A percentile compares a stretch with the other conserved stretches of the same genome.
Evolutionary conservation across 768 basidiomycete species (phyloP).

Genomic region (Macrocybe gigantea): DNA sequence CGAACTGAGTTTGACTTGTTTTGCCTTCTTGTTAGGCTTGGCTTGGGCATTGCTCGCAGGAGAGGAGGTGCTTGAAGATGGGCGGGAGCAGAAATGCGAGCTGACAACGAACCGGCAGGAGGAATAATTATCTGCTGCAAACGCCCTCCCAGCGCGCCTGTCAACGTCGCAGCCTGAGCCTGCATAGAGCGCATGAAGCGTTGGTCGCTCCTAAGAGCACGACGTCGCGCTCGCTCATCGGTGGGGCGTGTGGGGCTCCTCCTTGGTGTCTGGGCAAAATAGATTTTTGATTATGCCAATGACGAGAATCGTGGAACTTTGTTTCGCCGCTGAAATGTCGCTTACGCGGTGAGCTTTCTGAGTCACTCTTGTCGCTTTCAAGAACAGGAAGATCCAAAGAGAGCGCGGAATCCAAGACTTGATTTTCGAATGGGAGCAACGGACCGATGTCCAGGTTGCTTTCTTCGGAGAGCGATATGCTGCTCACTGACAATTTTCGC

Average conservation of each 20-base stretch:
- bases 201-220: slow-evolving; percentile 40
- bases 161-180: slow-evolving; percentile 54
- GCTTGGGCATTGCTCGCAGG: neutral
- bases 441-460: neutral
- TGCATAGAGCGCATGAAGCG: slow-evolving; percentile 52
- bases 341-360: slow-evolving; percentile 9
- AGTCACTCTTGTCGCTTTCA: slow-evolving; percentile 7
- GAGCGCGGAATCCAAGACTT: slow-evolving; percentile 20
- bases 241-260: slow-evolving; percentile 22
- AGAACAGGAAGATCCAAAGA: slow-evolving; percentile 14
- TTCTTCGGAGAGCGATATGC: slow-evolving; percentile 10
- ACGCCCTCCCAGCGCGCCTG: slow-evolving; percentile 50
- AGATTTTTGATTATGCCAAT: slow-evolving; percentile 53
- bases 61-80: neutral
- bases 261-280: slow-evolving; percentile 44
- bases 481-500: neutral
- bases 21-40: slow-evolving; percentile 5
- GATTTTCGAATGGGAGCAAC: slow-evolving; percentile 35
- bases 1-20: slow-evolving; percentile 16
- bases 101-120: slow-evolving; percentile 20
- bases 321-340: slow-evolving; percentile 34
- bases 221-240: slow-evolving; percentile 30
- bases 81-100: neutral
- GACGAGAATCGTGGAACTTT: slow-evolving; percentile 43
- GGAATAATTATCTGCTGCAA: slow-evolving; percentile 51